Evolutionary conservation across 2,329 filamentous ascomycete species (phyloP).

Genomic region (Zarea fungicola): DNA sequence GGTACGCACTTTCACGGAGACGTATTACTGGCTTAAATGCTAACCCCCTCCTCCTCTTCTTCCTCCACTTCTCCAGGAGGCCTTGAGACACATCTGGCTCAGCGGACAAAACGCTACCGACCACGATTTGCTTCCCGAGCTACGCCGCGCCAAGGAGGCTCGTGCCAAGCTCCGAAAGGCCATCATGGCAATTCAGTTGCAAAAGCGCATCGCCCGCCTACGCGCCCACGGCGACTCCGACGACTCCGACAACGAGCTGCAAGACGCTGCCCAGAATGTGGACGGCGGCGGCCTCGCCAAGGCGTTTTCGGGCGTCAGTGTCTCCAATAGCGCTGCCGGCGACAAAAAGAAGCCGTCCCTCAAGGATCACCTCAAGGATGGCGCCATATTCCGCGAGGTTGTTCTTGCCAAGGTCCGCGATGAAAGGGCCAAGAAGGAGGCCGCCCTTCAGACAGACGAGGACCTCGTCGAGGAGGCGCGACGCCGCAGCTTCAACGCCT

Average conservation of each 20-base stretch:
- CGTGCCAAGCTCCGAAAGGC: slow-evolving; percentile 86
- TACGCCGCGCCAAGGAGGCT: slow-evolving; percentile 80
- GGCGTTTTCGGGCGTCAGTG: slow-evolving; percentile 6
- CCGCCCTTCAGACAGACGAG: slow-evolving; percentile 63
- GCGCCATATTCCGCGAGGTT: slow-evolving; percentile 87
- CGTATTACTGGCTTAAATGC: slow-evolving; percentile 16
- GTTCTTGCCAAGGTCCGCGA: slow-evolving; percentile 90
- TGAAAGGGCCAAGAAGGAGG: slow-evolving; percentile 57
- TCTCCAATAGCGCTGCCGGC: slow-evolving; percentile 25
- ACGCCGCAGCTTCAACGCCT: slow-evolving; percentile 27
- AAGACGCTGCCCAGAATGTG: slow-evolving; percentile 45
- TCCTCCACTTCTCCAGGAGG: slow-evolving; percentile 46
- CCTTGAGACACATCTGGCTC: slow-evolving; percentile 80
- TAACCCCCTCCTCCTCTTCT: slow-evolving; percentile 5
- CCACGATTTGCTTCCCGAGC: slow-evolving; percentile 95
- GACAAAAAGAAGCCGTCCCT: slow-evolving; percentile 32
- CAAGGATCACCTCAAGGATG: slow-evolving; percentile 31
- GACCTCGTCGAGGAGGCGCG: slow-evolving; percentile 47
- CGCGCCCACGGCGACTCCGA: slow-evolving; percentile 90
- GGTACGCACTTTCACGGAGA: slow-evolving; percentile 31
- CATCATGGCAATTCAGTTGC: slow-evolving; percentile 92
- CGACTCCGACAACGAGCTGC: slow-evolving; percentile 65
- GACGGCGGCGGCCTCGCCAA: slow-evolving; percentile 16
- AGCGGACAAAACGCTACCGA: slow-evolving; percentile 87
- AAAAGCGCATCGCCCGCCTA: slow-evolving; percentile 91